Evolutionary conservation across 1,284 basidiomycete species (phyloP).

Genomic region (Thelephora terrestris): DNA sequence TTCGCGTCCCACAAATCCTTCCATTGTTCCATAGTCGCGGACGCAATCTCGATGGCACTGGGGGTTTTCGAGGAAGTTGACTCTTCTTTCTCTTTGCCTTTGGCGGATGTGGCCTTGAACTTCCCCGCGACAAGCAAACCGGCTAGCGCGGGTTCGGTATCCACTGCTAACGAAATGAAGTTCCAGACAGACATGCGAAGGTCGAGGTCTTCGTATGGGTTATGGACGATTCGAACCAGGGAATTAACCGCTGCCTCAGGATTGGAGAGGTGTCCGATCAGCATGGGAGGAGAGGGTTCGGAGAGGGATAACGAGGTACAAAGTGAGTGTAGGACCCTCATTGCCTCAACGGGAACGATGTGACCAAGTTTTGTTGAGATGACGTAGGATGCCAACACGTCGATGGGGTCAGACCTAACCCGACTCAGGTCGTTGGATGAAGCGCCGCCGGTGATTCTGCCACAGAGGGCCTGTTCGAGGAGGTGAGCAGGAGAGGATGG

Average conservation of each 20-base stretch:
- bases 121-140: slow-evolving; percentile 71
- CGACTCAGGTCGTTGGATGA: slow-evolving; percentile 36
- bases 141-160: slow-evolving; percentile 83
- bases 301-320: slow-evolving; percentile 53
- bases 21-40: slow-evolving; percentile 59
- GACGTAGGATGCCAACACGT: slow-evolving; percentile 56
- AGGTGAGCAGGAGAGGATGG: slow-evolving; percentile 32
- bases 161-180: slow-evolving; percentile 73
- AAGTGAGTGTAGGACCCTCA: slow-evolving; percentile 55
- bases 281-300: slow-evolving; percentile 51
- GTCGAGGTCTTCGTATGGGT: slow-evolving; percentile 60
- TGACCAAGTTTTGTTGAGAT: slow-evolving; percentile 50
- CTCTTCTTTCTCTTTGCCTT: slow-evolving; percentile 27
- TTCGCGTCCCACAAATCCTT: slow-evolving; percentile 64
- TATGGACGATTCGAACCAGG: slow-evolving; percentile 54
- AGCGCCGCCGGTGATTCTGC: slow-evolving; percentile 41
- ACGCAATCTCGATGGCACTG: slow-evolving; percentile 56
- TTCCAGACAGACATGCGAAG: slow-evolving; percentile 74
- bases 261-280: slow-evolving; percentile 63
- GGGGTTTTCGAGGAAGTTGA: slow-evolving; percentile 22
- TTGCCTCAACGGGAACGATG: slow-evolving; percentile 51
- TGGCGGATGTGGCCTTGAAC: slow-evolving; percentile 40
- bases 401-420: slow-evolving; percentile 54
- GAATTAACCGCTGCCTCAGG: slow-evolving; percentile 56
- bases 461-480: slow-evolving; percentile 66